Base-by-base conservation (phyloP, 2,329 filamentous ascomycete species). In the Ceratocystis cubensis region DNA sequence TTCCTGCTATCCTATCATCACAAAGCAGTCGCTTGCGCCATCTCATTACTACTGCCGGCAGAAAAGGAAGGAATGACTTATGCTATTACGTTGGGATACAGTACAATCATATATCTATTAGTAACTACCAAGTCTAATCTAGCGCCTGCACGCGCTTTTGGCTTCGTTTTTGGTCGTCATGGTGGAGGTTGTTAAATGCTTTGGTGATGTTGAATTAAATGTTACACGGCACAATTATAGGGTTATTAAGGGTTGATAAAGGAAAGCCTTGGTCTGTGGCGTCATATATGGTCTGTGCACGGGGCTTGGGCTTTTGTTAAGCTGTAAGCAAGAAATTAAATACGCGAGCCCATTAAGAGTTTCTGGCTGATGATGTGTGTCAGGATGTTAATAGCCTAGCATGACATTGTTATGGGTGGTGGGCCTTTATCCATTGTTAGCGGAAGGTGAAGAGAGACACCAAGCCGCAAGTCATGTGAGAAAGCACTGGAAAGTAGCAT, bases 311-410 rank as follows among this genome's bases (percentile, higher is more conserved):
- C 25, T 56, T 56, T 56, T 22, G 10, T 41, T 17, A 25, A 56
- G 13, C 15, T 56, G 20, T 2, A 28, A 15, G 50, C 50, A 56
- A 15, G 50, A 56, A 56, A 56, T 30, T 56, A 56, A 56, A 56
- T 56, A 56, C 50, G 50, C 50, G 25, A 56, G 50, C 20, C 50
- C 50, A 56, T 56, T 56, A 56, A 56, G 50, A 25, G 50, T 48
- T 20, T n/a, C 46, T 48, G 46, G 20, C 46, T 22, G 50, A 30
- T 56, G 50, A 30, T 56, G 5, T 56, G 50, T 25, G 25, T 56
- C n/a, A 25, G 50, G 50, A 25, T 56, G 25, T 25, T 56, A 28
- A 25, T n/a, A 48, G 5, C 17, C 17, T 25, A 15, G 50, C 7
- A 56, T 22, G 50, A 56, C 25, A n/a, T 25, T 22, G 20, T 25